Percentiles rank a stretch among this genome's conserved stretches.
phyloP scores from a whole-genome alignment of 2,329 filamentous ascomycete genomes.

The Tolypocladium ovalisporum region DNA sequence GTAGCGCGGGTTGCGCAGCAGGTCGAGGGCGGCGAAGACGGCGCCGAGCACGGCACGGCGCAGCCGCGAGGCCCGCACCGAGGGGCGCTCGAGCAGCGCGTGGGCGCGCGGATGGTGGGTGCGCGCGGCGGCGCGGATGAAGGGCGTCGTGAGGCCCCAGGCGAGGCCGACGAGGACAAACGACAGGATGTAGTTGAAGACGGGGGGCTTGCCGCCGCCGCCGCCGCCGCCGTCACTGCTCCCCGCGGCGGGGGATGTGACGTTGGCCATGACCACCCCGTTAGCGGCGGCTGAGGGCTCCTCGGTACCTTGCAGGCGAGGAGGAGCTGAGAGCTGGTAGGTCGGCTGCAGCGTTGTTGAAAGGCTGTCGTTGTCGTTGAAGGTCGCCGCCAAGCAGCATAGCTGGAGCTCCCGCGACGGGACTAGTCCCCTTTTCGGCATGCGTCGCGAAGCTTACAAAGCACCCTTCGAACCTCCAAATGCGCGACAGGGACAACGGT shows the following conservation, averaged over 20 bases:
- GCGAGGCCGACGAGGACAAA: conserved; percentile 86
- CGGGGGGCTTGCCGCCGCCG: background rate
- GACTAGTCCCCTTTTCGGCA: background rate
- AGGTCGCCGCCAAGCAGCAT: background rate
- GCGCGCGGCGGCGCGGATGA: conserved; percentile 78
- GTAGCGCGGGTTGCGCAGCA: conserved; percentile 73
- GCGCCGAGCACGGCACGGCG: conserved; percentile 51
- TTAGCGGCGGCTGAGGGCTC: background rate
- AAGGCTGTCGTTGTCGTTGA: background rate
- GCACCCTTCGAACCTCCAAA: background rate
- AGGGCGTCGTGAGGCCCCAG: conserved; percentile 87
- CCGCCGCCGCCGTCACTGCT: background rate
- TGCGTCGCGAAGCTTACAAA: background rate
- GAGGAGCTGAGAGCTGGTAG: too few relatives aligned
- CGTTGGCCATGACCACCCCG: background rate
- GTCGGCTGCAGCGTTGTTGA: background rate
- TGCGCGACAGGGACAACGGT: background rate
- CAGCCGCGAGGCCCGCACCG: conserved; percentile 46
- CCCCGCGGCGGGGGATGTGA: background rate
- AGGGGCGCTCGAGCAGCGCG: conserved; percentile 38
- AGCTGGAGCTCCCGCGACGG: background rate
- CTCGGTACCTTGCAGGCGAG: background rate
- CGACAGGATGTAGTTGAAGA: conserved; percentile 72
- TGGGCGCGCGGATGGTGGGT: conserved; percentile 57
- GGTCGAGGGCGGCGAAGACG: conserved; percentile 65